Conservation (phyloP, 2,329 filamentous ascomycete species). For the Teratosphaeria nubilosa region DNA sequence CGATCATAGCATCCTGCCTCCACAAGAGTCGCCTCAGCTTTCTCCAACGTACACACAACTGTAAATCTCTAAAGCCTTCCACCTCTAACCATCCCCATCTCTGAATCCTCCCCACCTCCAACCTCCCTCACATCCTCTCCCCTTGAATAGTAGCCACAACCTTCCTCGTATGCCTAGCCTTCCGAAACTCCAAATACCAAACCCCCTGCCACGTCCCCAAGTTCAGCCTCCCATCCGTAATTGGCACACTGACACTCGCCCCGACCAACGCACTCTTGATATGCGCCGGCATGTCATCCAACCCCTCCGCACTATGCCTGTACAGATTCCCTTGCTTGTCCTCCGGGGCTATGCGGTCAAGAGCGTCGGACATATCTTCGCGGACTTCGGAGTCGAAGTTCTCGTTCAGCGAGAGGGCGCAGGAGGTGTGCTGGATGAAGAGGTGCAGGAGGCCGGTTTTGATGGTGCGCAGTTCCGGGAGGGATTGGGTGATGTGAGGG, state of each 20-base stretch:
- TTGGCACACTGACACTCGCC: slow-evolving; percentile 81
- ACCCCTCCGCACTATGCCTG: slow-evolving; percentile 74
- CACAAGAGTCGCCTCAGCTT: no score
- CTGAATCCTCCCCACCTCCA: neutral
- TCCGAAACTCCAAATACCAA: slow-evolving; percentile 88
- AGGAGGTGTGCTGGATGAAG: slow-evolving; percentile 92
- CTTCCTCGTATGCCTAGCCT: slow-evolving; percentile 62
- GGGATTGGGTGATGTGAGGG: slow-evolving; percentile 54
- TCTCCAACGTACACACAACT: neutral
- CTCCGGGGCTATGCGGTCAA: slow-evolving; percentile 81
- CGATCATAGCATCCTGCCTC: no score
- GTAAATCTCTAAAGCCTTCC: no score
- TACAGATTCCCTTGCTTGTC: slow-evolving; percentile 61
- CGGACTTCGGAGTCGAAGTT: slow-evolving; percentile 78
- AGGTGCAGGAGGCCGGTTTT: slow-evolving; percentile 79
- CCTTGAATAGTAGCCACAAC: slow-evolving; percentile 93
- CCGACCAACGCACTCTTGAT: slow-evolving; percentile 86
- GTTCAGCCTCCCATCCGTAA: slow-evolving; percentile 69
- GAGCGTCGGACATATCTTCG: slow-evolving; percentile 79
- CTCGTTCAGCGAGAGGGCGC: slow-evolving; percentile 85
- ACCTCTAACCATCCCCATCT: no score
- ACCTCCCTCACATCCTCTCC: slow-evolving; percentile 42
- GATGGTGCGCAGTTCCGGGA: slow-evolving; percentile 75
- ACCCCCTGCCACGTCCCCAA: slow-evolving; percentile 77
- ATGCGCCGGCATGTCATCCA: slow-evolving; percentile 95